These are phyloP conservation scores for Agastache rugosa DNA, from an alignment of 257 asterid genomes.

Conservation along the genomic window DNA sequence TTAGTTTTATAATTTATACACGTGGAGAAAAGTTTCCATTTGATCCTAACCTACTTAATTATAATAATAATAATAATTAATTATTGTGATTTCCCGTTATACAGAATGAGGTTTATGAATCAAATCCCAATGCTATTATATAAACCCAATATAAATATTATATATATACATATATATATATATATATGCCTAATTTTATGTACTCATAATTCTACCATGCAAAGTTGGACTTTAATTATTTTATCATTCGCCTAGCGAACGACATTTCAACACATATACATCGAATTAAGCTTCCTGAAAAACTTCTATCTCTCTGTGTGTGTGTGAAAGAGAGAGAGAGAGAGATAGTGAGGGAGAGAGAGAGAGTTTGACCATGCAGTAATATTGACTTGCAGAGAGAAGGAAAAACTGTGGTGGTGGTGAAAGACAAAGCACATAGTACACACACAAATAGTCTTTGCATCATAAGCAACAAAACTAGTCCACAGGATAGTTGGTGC, in stretches of 20 bases:
- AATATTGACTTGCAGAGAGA: slow-evolving; percentile 34
- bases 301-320: not conserved
- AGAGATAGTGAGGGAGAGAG: not conserved
- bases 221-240: not conserved
- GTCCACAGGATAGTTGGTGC: slow-evolving; percentile 50
- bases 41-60: too few species aligned
- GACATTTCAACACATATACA: not conserved
- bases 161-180: too few species aligned
- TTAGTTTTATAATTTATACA: too few species aligned
- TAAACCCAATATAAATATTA: too few species aligned
- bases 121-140: not conserved
- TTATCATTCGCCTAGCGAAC: not conserved
- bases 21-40: too few species aligned
- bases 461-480: slow-evolving; percentile 38
- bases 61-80: too few species aligned
- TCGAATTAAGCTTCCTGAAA: not conserved
- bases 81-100: too few species aligned
- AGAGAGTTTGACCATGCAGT: slow-evolving; percentile 44
- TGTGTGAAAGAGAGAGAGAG: too few species aligned
- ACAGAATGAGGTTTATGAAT: not conserved
- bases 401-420: slow-evolving; percentile 26
- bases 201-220: too few species aligned
- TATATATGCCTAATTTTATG: too few species aligned
- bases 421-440: slow-evolving; percentile 29
- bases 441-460: slow-evolving; percentile 37